Base-by-base conservation (phyloP, 805 yeast genomes). In the Yarrowia yakushimensis region DNA sequence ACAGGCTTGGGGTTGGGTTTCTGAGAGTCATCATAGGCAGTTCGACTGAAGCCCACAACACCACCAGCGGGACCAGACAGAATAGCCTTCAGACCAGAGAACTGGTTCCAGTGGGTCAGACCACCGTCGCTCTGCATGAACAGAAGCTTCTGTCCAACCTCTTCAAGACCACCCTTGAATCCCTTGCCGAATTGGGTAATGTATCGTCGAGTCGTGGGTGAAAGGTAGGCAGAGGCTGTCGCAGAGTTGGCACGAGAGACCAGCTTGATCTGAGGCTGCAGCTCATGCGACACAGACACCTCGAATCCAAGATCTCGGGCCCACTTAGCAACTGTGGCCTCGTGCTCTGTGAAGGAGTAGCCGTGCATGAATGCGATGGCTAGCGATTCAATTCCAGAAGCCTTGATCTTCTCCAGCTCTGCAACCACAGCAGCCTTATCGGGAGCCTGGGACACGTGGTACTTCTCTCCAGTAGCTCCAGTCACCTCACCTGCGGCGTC, bases 81-180 rank as follows among this genome's bases (percentile, higher is more conserved):
- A 54, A 93, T 88, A 3, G 98, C 96, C 67, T 85, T 81, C 36
- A 93, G 77, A 1, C 98, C 98, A 0, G 97, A 86, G 72, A 93
- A 93, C 54, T 83, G 81, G 22, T 83, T 78, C 69, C 94, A 91
- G 63, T 90, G 90, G 22, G 92, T 91, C 64, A 93, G 80, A 2
- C 98, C 98, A 63, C 98, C 98, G 72, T 93, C 97, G 12, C 96
- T 88, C 74, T 93, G 97, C 98, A 93, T 93, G 73, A 93, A 93
- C 62, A 71, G 65, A 65, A 63, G 74, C 68, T 63, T 72, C 45
- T 68, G 65, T 1, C 74, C 75, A 9, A 73, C 67, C 11, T 76
- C 75, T 13, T 76, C 77, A 10, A 81, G 72, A 0, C 83, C 83
- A 48, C 82, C 81, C 22, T 73, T 73, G 64, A 89, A 79, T 4